Percentiles rank a stretch among this genome's conserved stretches.
Evolutionary conservation across 371 early-diverging fungal species (phyloP).

Genomic region (Mucor saturninus): DNA sequence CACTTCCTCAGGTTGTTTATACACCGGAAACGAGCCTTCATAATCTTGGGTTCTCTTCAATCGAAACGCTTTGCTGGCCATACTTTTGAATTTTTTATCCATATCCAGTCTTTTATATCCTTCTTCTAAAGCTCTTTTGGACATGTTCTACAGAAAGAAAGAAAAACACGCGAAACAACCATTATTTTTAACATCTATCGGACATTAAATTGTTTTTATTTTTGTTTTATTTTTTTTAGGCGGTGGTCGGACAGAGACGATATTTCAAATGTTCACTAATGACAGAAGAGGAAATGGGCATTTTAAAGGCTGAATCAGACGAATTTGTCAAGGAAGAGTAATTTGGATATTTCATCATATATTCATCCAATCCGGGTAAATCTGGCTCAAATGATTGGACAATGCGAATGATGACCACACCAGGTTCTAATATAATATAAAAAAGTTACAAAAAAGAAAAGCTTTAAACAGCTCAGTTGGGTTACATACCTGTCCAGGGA

Average conservation of each 20-base stretch:
- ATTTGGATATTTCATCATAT: slow-evolving; percentile 46
- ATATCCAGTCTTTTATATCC: neutral
- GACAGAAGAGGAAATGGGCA: slow-evolving; percentile 19
- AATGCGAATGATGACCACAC: slow-evolving; percentile 34
- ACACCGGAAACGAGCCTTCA: slow-evolving; percentile 56
- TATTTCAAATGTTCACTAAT: slow-evolving; percentile 35
- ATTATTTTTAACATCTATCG: too few relatives aligned
- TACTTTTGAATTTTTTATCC: neutral
- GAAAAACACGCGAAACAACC: neutral
- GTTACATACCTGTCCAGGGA: slow-evolving; percentile 46
- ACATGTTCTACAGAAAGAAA: neutral
- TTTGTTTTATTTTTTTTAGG: neutral
- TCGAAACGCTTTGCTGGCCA: neutral
- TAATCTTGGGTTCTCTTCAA: slow-evolving; percentile 36
- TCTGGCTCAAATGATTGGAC: slow-evolving; percentile 55
- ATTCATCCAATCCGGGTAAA: slow-evolving; percentile 48
- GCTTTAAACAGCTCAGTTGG: neutral
- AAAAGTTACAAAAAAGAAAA: neutral
- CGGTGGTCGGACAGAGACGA: slow-evolving; percentile 9
- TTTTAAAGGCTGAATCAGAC: neutral
- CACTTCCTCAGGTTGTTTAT: slow-evolving; percentile 79
- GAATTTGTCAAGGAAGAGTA: slow-evolving; percentile 10
- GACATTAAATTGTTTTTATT: neutral
- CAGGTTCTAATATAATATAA: slow-evolving; percentile 23
- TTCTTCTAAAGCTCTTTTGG: neutral